Evolutionary conservation across 2,329 filamentous ascomycete species (phyloP), one percentile per base, ranked within the genome.

Genomic region (Colletotrichum tropicicola): DNA sequence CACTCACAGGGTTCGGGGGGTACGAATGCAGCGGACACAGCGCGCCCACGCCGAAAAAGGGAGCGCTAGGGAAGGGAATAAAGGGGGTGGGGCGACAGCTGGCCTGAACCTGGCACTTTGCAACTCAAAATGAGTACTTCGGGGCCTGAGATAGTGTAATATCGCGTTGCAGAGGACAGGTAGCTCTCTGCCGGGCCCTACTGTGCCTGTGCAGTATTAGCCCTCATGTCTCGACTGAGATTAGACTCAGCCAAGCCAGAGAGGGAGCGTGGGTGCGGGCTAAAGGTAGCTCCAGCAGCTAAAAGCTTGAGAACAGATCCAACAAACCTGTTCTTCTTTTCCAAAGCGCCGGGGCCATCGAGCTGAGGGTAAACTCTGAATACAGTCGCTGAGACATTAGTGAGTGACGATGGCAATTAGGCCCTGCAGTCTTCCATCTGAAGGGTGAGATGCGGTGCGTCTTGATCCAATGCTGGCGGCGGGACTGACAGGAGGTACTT

Each of bases 21-120:
- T 62, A 62, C 58, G 62, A 65, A 65, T 62, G 62, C 62, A 45
- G 62, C 58, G 32, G 37, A 54, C 41, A 44, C n/a, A 41, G 48
- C 37, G 47, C 30, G 19, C 23, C 47, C 47, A 47, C n/a, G n/a
- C n/a, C n/a, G 35, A 57, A 49, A 58, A 48, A 59, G 60, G 47
- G 62, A 65, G 37, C 49, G 35, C 51, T 56, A 62, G 51, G n/a
- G 44, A 12, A 21, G 32, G 51, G 37, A 48, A 17, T 47, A 45
- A 32, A 48, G 59, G 63, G 63, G 59, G 44, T 52, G 58, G 59
- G 52, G 59, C 52, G 27, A 53, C 52, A 47, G 23, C 59, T 66
- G 59, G 45, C 63, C 53, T 58, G 39, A 58, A 43, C 63, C 63
- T 23, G 17, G 61, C 17, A 44, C 17, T 45, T 49, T 7, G 12